Conservation (phyloP, 2,329 filamentous ascomycete genomes). For the Talaromyces verruculosus region DNA sequence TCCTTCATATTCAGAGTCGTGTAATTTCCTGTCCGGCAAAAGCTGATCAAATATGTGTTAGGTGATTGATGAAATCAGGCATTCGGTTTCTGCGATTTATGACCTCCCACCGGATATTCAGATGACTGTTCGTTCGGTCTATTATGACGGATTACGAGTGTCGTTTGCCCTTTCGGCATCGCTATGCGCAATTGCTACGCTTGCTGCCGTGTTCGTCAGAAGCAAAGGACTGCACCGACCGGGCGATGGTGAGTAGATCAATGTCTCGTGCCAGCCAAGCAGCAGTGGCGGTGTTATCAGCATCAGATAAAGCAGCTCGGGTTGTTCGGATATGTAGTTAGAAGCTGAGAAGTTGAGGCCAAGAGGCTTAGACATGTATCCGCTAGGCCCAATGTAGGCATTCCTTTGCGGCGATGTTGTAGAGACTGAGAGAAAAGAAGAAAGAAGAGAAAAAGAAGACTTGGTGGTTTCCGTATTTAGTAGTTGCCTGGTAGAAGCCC, state of each 20-base stretch:
- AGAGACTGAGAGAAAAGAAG: not conserved
- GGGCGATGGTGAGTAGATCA: not conserved
- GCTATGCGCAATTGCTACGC: constrained; percentile 52
- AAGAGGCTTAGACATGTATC: not conserved
- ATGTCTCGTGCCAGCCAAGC: not conserved
- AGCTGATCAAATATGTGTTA: constrained; percentile 36
- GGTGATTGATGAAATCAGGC: constrained; percentile 62
- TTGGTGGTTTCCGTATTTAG: not conserved
- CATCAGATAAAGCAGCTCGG: not conserved
- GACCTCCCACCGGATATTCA: constrained; percentile 58
- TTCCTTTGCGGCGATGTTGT: not conserved
- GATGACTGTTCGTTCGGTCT: constrained; percentile 57
- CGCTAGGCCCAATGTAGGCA: not conserved
- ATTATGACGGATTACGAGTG: constrained; percentile 59
- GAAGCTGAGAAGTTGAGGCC: not conserved
- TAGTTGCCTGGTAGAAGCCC: not conserved
- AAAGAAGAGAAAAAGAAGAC: not conserved
- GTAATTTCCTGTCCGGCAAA: constrained; percentile 22
- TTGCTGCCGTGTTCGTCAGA: constrained; percentile 50
- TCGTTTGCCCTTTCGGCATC: constrained; percentile 58
- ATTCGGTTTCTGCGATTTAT: constrained; percentile 59
- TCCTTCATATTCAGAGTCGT: constrained; percentile 23
- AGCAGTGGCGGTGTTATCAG: not conserved
- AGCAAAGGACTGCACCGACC: constrained; percentile 34
- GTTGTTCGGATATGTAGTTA: not conserved